phyloP scores from a whole-genome alignment of 441 rosid species.

The Raphanus hybrid region DNA sequence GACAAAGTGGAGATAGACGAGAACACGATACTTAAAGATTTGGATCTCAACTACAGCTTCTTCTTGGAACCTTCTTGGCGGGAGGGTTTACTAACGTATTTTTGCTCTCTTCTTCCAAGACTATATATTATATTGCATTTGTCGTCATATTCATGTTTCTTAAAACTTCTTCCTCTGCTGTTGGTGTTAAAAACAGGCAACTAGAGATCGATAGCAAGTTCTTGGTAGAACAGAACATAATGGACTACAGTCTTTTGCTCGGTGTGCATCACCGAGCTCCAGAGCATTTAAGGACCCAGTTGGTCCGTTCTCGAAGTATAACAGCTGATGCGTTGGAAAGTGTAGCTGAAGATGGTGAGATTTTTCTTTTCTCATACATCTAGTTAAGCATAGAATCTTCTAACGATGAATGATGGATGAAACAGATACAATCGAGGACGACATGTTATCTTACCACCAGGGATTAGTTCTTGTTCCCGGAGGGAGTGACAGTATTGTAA shows the following conservation, averaged over 20 bases:
- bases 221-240: constrained; percentile 83
- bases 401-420: constrained; percentile 34
- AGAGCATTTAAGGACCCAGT: constrained; percentile 66
- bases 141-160: background rate
- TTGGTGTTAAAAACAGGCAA: constrained; percentile 61
- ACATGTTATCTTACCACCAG: constrained; percentile 75
- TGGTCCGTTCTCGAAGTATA: constrained; percentile 50
- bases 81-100: constrained; percentile 76
- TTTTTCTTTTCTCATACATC: too few species aligned
- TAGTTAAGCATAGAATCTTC: too few species aligned
- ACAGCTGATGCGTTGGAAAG: constrained; percentile 76
- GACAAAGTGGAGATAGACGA: constrained; percentile 95
- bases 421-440: constrained; percentile 78
- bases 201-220: constrained; percentile 87
- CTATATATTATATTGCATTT: background rate
- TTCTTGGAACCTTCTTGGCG: constrained; percentile 94
- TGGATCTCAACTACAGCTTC: constrained; percentile 84
- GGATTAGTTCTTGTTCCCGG: constrained; percentile 96
- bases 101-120: constrained; percentile 35
- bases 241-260: constrained; percentile 98
- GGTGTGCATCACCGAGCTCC: constrained; percentile 99
- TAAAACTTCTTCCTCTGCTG: background rate
- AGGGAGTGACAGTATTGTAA: constrained; percentile 71
- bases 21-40: constrained; percentile 93
- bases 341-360: constrained; percentile 97